Conservation (phyloP, 169 alveolate species). For the Plasmodium blacklocki region DNA sequence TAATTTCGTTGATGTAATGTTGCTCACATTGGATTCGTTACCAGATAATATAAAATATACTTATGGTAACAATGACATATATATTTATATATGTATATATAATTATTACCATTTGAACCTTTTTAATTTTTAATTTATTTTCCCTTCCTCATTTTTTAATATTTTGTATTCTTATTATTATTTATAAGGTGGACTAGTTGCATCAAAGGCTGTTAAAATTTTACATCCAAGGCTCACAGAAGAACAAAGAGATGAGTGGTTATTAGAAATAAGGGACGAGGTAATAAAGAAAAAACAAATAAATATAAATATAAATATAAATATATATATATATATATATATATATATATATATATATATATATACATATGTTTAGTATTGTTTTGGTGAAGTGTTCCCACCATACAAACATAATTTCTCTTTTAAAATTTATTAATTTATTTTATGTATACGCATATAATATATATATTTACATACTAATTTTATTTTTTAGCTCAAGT, state of each 20-base stretch:
- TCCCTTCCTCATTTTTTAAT: background rate
- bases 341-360: background rate
- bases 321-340: background rate
- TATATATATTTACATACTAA: background rate
- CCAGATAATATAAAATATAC: slow-evolving; percentile 57
- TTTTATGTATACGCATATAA: too few relatives aligned
- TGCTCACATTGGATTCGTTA: slow-evolving; percentile 51
- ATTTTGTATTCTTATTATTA: background rate
- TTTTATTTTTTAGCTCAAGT: slow-evolving; percentile 41
- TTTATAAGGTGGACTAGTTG: slow-evolving; percentile 65
- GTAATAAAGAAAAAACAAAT: slow-evolving; percentile 2
- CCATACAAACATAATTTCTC: too few relatives aligned
- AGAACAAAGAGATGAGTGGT: slow-evolving; percentile 71
- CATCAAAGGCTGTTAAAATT: slow-evolving; percentile 70
- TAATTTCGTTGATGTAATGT: slow-evolving; percentile 62
- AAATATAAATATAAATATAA: background rate
- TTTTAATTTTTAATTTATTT: background rate
- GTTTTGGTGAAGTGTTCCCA: too few relatives aligned
- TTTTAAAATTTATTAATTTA: too few relatives aligned
- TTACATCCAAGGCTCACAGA: slow-evolving; percentile 70
- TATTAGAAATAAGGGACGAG: slow-evolving; percentile 52
- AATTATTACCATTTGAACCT: background rate
- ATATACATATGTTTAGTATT: too few relatives aligned
- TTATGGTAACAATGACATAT: slow-evolving; percentile 24
- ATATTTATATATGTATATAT: background rate